phyloP scores from a whole-genome alignment of 306 rosid species.

The Quercus berberidifolia region DNA sequence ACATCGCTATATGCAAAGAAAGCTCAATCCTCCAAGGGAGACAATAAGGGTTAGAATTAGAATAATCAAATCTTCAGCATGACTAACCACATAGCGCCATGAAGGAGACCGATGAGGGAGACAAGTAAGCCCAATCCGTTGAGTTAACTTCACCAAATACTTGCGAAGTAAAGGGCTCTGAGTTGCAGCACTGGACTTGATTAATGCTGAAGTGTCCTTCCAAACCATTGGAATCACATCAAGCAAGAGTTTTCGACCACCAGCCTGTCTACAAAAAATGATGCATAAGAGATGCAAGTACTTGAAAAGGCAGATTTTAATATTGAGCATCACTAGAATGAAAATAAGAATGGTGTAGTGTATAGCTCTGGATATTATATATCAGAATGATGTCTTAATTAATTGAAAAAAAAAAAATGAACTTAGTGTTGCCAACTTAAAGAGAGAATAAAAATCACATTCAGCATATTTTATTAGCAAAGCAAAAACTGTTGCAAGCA shows the following conservation, averaged over 20 bases:
- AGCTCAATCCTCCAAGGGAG: neutral
- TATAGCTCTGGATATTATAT: neutral
- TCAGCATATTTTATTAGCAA: neutral
- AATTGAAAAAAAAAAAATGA: neutral
- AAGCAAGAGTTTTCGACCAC: conserved; percentile 73
- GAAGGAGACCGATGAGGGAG: conserved; percentile 79
- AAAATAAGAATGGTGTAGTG: conserved; percentile 10
- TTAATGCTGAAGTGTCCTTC: conserved; percentile 63
- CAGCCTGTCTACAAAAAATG: conserved; percentile 61
- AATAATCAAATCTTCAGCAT: neutral
- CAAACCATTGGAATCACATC: conserved; percentile 70
- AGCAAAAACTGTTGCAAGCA: neutral
- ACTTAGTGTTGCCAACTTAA: neutral
- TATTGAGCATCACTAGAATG: neutral
- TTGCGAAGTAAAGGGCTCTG: conserved; percentile 81
- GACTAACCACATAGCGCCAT: conserved; percentile 84
- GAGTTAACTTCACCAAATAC: conserved; percentile 82
- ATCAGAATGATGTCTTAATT: neutral
- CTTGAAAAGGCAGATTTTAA: conserved; percentile 6
- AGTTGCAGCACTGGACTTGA: conserved; percentile 72
- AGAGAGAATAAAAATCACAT: neutral
- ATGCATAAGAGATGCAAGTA: conserved; percentile 31
- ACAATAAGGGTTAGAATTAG: neutral
- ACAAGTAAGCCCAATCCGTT: conserved; percentile 75
- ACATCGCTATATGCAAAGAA: neutral